These are phyloP conservation scores for Globisporangium paroecandrum DNA, from an alignment of 352 stramenopile genomes.

Conservation along the genomic window DNA sequence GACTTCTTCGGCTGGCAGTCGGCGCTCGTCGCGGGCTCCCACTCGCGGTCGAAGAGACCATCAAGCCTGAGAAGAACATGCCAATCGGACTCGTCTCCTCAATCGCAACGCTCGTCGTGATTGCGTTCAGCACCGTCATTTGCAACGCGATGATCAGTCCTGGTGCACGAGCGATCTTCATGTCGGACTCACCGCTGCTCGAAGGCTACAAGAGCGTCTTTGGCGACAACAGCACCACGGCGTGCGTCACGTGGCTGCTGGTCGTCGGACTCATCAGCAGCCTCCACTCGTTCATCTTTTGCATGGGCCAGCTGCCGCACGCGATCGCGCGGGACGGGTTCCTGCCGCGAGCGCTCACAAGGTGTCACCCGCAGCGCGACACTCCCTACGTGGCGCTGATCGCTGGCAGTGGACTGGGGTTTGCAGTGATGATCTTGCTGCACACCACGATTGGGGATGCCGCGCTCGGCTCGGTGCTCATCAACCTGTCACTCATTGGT, in stretches of 20 bases:
- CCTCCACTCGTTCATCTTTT: conserved; percentile 80
- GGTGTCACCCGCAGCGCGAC: conserved; percentile 26
- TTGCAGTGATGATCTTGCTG: conserved; percentile 42
- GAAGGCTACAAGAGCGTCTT: conserved; percentile 67
- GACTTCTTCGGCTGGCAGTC: conserved; percentile 71
- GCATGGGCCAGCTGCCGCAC: conserved; percentile 65
- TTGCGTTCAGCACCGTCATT: conserved; percentile 55
- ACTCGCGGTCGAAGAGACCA: conserved; percentile 60
- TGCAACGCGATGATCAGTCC: conserved; percentile 66
- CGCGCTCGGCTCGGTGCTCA: conserved; percentile 54
- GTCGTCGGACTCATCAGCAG: conserved; percentile 57
- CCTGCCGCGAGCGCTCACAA: conserved; percentile 44
- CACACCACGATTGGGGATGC: conserved; percentile 59
- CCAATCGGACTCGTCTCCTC: conserved; percentile 52
- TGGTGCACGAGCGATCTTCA: conserved; percentile 36
- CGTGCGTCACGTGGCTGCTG: conserved; percentile 66
- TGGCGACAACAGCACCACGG: conserved; percentile 59
- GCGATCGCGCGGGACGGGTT: conserved; percentile 66
- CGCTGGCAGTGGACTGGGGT: conserved; percentile 35
- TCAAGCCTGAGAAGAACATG: conserved; percentile 62
- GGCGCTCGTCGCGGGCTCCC: conserved; percentile 46
- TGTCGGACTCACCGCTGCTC: conserved; percentile 46
- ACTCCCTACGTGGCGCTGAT: conserved; percentile 61
- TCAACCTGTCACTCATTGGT: conserved; percentile 70
- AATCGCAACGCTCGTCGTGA: conserved; percentile 41